Conservation (phyloP, 2,329 filamentous ascomycete species). For the Aspergillus japonicus region DNA sequence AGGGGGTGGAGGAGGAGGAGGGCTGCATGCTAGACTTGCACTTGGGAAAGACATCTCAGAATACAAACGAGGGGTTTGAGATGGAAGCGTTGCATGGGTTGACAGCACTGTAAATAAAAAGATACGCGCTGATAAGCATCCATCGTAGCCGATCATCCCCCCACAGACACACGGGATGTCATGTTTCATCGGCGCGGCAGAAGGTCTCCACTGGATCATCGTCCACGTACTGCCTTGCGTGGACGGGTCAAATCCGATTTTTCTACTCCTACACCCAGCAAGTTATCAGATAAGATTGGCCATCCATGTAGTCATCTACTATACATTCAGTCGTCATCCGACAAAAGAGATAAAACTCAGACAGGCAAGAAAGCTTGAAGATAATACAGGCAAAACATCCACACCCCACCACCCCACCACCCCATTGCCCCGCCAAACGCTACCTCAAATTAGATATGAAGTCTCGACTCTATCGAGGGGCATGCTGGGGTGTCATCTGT, state of each 20-base stretch:
- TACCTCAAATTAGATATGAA: conserved; percentile 6
- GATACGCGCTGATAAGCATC: no score
- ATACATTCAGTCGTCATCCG: conserved; percentile 13
- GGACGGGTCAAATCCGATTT: background rate
- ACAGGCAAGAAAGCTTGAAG: conserved; percentile 8
- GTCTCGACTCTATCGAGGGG: conserved; percentile 23
- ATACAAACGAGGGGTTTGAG: no score
- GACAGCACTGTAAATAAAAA: no score
- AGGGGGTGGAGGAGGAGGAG: background rate
- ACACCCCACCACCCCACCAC: background rate
- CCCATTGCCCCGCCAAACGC: background rate
- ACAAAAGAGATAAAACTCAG: background rate
- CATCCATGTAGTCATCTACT: background rate
- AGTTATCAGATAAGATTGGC: background rate
- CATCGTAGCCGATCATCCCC: background rate
- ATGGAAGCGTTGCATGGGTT: no score
- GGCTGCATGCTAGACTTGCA: background rate
- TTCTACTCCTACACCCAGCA: no score
- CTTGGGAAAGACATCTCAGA: conserved; percentile 8
- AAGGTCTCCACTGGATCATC: background rate
- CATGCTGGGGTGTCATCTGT: conserved; percentile 27
- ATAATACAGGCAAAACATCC: conserved; percentile 10
- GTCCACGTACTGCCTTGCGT: background rate
- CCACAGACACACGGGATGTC: background rate
- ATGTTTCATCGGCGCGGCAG: background rate